phyloP scores from a whole-genome alignment of 495 filamentous ascomycete species.

The Choiromyces venosus region DNA sequence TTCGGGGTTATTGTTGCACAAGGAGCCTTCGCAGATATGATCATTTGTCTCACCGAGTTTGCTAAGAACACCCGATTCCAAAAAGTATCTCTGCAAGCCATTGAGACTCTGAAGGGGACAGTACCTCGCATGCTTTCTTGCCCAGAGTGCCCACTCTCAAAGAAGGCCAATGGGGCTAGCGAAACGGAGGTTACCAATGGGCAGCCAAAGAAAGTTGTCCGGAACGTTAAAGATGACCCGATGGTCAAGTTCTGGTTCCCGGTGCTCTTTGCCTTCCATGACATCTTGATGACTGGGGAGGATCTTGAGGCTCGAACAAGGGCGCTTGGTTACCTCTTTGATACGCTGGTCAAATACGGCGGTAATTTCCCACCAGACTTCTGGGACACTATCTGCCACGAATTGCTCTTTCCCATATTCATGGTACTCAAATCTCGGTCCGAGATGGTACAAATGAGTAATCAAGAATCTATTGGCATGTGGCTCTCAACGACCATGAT shows the following conservation, averaged over 20 bases:
- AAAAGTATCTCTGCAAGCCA: slow-evolving; percentile 94
- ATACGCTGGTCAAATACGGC: slow-evolving; percentile 81
- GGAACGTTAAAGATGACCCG: slow-evolving; percentile 78
- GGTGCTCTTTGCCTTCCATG: slow-evolving; percentile 94
- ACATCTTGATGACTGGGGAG: slow-evolving; percentile 97
- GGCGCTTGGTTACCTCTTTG: slow-evolving; percentile 92
- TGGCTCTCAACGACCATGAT: slow-evolving; percentile 99
- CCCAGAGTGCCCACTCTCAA: slow-evolving; percentile 85
- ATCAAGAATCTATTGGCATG: slow-evolving; percentile 94
- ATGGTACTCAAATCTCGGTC: slow-evolving; percentile 93
- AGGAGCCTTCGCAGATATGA: slow-evolving; percentile 90
- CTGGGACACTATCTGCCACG: slow-evolving; percentile 97
- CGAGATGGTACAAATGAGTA: slow-evolving; percentile 88
- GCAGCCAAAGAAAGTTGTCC: slow-evolving; percentile 47
- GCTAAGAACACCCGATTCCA: slow-evolving; percentile 97
- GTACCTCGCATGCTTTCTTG: slow-evolving; percentile 91
- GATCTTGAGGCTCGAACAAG: slow-evolving; percentile 96
- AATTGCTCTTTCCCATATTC: slow-evolving; percentile 95
- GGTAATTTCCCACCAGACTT: slow-evolving; percentile 89
- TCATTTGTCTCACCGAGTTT: slow-evolving; percentile 95
- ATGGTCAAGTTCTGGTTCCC: slow-evolving; percentile 78
- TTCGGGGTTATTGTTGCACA: slow-evolving; percentile 95
- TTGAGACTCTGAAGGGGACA: slow-evolving; percentile 86
- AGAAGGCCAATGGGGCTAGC: slow-evolving; percentile 46
- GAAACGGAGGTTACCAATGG: slow-evolving; percentile 48